A percentile compares a stretch with the other conserved stretches of the same genome.
Evolutionary conservation across 768 basidiomycete genomes (phyloP).

Genomic region (Omphalotus guepiniiformis): DNA sequence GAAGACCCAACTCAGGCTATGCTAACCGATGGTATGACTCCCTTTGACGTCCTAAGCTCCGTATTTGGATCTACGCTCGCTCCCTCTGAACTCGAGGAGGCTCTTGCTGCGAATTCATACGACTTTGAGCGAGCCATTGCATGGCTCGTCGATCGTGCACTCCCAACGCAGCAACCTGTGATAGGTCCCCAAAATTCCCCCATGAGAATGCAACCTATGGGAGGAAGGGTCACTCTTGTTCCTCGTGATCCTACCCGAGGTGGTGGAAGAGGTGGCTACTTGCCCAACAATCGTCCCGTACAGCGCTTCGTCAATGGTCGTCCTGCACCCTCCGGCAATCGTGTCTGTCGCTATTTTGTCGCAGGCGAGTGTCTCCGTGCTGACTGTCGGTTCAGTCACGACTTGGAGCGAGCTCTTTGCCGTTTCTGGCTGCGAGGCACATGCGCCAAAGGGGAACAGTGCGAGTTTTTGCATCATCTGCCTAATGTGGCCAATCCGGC

Average conservation of each 20-base stretch:
- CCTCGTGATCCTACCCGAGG: conserved; percentile 45
- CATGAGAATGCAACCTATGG: conserved; percentile 55
- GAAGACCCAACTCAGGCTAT: conserved; percentile 51
- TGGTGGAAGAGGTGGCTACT: conserved; percentile 34
- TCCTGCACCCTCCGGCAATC: conserved; percentile 55
- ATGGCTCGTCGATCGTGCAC: conserved; percentile 78
- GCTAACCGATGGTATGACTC: conserved; percentile 92
- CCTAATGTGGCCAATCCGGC: conserved; percentile 86
- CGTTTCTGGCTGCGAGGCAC: conserved; percentile 98
- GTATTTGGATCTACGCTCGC: conserved; percentile 91
- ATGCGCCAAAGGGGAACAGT: conserved; percentile 93
- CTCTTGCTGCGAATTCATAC: conserved; percentile 80
- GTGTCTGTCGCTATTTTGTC: conserved; percentile 95
- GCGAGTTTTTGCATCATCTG: conserved; percentile 93
- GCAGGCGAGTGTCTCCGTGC: conserved; percentile 94
- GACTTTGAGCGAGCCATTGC: conserved; percentile 97
- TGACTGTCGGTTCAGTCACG: conserved; percentile 97
- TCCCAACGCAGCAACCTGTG: conserved; percentile 42
- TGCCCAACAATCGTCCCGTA: conserved; percentile 13
- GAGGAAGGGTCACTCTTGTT: conserved; percentile 64
- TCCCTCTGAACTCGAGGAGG: conserved; percentile 90
- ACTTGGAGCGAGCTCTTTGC: conserved; percentile 89
- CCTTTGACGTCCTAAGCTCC: conserved; percentile 91
- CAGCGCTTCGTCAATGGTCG: conserved; percentile 51
- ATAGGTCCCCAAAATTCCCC: conserved; percentile 30